Conservation (phyloP, 768 basidiomycete genomes). For the Favolaschia claudopus region DNA sequence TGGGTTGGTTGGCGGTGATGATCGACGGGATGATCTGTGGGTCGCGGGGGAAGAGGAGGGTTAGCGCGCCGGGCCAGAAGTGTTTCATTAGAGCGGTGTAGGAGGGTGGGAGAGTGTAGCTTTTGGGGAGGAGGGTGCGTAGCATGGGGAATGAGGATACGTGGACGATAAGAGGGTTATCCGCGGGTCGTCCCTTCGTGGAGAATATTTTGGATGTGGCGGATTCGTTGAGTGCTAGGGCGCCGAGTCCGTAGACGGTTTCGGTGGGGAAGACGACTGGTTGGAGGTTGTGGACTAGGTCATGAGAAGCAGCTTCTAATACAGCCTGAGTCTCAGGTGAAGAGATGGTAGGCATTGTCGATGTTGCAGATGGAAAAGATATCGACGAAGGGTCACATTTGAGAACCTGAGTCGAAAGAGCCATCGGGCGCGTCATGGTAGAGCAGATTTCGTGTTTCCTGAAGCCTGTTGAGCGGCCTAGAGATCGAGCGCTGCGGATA, state of each 20-base stretch:
- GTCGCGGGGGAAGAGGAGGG: conserved; percentile 86
- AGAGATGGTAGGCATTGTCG: conserved; percentile 56
- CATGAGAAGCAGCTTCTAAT: conserved; percentile 61
- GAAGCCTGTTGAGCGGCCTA: too few species aligned
- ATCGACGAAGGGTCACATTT: conserved; percentile 71
- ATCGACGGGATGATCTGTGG: conserved; percentile 67
- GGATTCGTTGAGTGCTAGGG: conserved; percentile 69
- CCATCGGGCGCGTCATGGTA: conserved; percentile 22
- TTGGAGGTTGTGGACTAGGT: conserved; percentile 55
- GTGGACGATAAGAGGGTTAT: conserved; percentile 98
- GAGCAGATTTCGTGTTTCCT: too few species aligned
- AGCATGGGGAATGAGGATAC: conserved; percentile 90
- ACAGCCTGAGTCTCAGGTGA: conserved; percentile 60
- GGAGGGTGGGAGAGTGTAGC: conserved; percentile 64
- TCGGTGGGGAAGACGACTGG: conserved; percentile 95
- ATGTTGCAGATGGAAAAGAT: conserved; percentile 54
- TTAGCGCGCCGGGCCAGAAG: conserved; percentile 97
- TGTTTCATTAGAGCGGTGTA: conserved; percentile 79
- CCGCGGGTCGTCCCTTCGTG: conserved; percentile 90
- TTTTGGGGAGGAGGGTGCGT: conserved; percentile 69
- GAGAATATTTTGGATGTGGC: conserved; percentile 82
- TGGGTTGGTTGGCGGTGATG: conserved; percentile 80
- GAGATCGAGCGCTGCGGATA: too few species aligned
- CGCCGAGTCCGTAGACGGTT: conserved; percentile 98
- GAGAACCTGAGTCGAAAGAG: conserved; percentile 51